Base-by-base conservation (phyloP, 148 eudicot genomes). In the Camellia granthamiana region DNA sequence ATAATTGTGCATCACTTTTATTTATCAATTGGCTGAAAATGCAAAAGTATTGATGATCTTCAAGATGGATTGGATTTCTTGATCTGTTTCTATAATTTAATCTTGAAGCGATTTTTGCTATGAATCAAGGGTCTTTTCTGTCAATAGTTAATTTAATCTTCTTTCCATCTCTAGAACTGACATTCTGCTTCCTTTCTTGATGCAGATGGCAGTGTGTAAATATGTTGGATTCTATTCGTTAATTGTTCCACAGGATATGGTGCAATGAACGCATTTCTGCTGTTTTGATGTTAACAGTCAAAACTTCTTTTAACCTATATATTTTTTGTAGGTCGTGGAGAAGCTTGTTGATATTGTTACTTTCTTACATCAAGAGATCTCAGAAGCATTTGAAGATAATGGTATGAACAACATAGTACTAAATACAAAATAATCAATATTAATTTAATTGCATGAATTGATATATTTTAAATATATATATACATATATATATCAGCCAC, bases 261-360 rank as follows among this genome's bases (percentile, higher is more conserved):
- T 55, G 0, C 7, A 30, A 58, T 12, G 18, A 59, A 59, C 72
- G 38, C 21, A 72, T 61, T 46, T 52, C 46, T 51, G 54, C 55
- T 67, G 21, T 52, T 14, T 71, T 4, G 56, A 46, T 76, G 44
- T 44, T 61, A 56, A 61, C 21, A 11, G 30, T 21, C 76, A 43
- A 61, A 80, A 11, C 54, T 44, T 64, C 70, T 13, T 51, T 74
- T 12, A 46, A 65, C n/a, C 15, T 18, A 2, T 18, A 8, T 64
- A 42, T 19, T 51, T 43, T 76, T 81, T 85, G 81, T 82, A 93
- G 99, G 89, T 95, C 58, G 90, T 95, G 82, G 99, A 93, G 91
- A 95, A 93, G 87, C 92, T 95, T 77, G 97, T 92, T 79, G 99
- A 95, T 82, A 77, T 95, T 62, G 97, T 92, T 66, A 88, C 91